These are phyloP conservation scores for Exophiala calicioides DNA, from an alignment of 2,329 filamentous ascomycete genomes.

Conservation along the genomic window DNA sequence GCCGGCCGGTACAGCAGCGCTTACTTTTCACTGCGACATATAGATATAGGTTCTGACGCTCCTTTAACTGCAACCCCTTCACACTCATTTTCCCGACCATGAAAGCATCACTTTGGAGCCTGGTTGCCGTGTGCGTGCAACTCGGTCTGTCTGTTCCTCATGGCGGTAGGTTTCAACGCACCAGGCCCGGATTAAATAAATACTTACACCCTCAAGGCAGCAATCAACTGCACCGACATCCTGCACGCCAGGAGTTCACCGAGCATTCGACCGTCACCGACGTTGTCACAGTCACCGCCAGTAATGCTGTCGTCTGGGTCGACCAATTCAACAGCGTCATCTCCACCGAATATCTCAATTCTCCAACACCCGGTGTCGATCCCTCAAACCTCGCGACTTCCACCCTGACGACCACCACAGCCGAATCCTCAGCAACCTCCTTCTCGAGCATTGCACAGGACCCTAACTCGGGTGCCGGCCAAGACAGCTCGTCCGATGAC, in stretches of 20 bases:
- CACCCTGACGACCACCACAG: not conserved
- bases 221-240: conserved; percentile 20
- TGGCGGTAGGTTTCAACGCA: conserved; percentile 18
- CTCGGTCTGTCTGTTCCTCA: conserved; percentile 24
- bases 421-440: not conserved
- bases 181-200: conserved; percentile 1
- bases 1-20: conserved; percentile 19
- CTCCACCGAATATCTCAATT: conserved; percentile 39
- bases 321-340: conserved; percentile 58
- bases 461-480: too few relatives aligned
- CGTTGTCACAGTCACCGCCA: conserved; percentile 23
- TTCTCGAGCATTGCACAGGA: too few relatives aligned
- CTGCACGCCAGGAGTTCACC: conserved; percentile 13
- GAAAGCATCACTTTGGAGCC: conserved; percentile 15
- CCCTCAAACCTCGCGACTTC: conserved; percentile 4
- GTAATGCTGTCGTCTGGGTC: conserved; percentile 57
- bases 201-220: conserved; percentile 15
- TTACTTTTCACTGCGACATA: conserved; percentile 12
- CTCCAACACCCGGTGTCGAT: conserved; percentile 12
- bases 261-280: conserved; percentile 19
- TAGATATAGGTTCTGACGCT: conserved; percentile 20
- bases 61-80: conserved; percentile 14
- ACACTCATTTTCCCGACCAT: conserved; percentile 12
- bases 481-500: conserved; percentile 16
- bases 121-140: conserved; percentile 21